These are phyloP conservation scores for Euptelea pleiosperma DNA, from an alignment of 164 flowering plant genomes.

Conservation along the genomic window DNA sequence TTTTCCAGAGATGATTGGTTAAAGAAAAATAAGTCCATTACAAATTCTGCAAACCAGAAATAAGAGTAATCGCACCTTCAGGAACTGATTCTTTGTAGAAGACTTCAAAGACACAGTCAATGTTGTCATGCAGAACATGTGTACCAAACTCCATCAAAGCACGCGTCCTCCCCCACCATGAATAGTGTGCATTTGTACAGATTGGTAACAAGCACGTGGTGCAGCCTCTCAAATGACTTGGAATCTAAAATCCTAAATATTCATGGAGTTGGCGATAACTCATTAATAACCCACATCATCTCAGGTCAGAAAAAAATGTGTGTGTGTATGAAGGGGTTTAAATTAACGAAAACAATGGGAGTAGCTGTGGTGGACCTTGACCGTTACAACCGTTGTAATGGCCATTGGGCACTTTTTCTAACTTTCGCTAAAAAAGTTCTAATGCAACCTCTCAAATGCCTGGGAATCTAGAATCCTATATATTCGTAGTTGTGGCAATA, in stretches of 20 bases:
- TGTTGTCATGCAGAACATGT: conserved; percentile 34
- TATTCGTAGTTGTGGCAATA: neutral
- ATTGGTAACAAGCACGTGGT: conserved; percentile 38
- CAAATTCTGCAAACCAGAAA: too few relatives aligned
- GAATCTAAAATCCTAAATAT: too few relatives aligned
- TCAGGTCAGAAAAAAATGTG: too few relatives aligned
- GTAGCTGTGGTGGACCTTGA: too few relatives aligned
- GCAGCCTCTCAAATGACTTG: conserved; percentile 44
- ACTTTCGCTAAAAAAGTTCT: too few relatives aligned
- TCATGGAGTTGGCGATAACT: too few relatives aligned
- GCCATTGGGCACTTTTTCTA: too few relatives aligned
- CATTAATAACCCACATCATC: too few relatives aligned
- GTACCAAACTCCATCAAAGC: conserved; percentile 38
- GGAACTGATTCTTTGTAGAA: conserved; percentile 41
- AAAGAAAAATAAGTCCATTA: too few relatives aligned
- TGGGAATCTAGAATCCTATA: conserved; percentile 60
- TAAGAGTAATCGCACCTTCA: conserved; percentile 57
- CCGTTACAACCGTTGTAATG: too few relatives aligned
- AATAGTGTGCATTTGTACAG: conserved; percentile 41
- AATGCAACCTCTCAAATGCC: conserved; percentile 48
- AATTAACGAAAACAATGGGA: too few relatives aligned
- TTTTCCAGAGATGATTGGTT: neutral
- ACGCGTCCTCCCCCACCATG: conserved; percentile 34
- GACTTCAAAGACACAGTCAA: conserved; percentile 49
- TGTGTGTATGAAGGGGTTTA: too few relatives aligned